Evolutionary conservation across 208 protist genomes (phyloP), one percentile per base, ranked within the genome.

Genomic region (Leishmania guyanensis): DNA sequence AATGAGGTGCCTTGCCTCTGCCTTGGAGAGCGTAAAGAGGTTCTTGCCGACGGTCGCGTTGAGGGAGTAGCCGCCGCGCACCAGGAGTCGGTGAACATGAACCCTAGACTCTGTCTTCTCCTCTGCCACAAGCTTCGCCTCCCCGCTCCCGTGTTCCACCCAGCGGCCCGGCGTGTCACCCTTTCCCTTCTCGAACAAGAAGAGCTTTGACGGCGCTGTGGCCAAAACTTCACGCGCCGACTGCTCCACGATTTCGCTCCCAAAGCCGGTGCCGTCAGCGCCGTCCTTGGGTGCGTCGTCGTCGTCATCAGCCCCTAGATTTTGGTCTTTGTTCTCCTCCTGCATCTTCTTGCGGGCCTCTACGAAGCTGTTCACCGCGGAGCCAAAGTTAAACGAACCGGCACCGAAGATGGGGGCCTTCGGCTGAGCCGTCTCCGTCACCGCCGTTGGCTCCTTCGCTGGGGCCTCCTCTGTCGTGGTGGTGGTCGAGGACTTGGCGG

Each of bases 21-120:
- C 78, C 71, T 89, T 91, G 53, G 72, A 85, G 0, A 97, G 68
- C 17, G 85, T 51, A 58, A 97, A 88, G 33, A 76, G 71, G 26
- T 89, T 88, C 75, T 89, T 88, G 70, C 72, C 81, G 16, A 95
- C 66, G 26, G 78, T 74, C 5, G 84, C 83, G 78, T 97, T 97
- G 51, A 97, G 86, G 26, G 91, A 86, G 84, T 95, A 95, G 72
- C 93, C 93, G 84, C 94, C 91, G 43, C 93, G 93, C 65, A 97
- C 91, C 77, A 94, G 87, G 36, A 97, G 85, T 43, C 93, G 93
- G 78, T 97, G 91, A 16, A 85, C 39, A 62, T 81, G 70, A 72
- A 71, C 78, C 54, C 51, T 39, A 1, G 75, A 56, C 9, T 86
- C 75, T 65, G 70, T 77, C 48, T 88, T 89, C 26, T 77, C 78